Conservation (phyloP, 2,329 filamentous ascomycete genomes). For the Alternaria metachromatica region DNA sequence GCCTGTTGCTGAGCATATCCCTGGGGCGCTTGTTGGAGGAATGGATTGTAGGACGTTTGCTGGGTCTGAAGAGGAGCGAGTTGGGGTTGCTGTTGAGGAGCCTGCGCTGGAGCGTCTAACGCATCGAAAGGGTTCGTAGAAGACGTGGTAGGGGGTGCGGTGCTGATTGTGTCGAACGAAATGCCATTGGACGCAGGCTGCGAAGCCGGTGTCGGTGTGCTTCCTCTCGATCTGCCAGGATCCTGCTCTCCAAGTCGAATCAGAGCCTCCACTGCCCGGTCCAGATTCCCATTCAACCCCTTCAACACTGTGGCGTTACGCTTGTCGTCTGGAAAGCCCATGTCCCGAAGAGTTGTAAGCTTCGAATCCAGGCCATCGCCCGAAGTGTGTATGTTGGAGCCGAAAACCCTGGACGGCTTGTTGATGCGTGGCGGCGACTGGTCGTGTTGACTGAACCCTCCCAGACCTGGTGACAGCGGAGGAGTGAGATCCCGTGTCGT, state of each 20-base stretch:
- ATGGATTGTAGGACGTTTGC: slow-evolving; percentile 69
- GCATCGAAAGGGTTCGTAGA: slow-evolving; percentile 55
- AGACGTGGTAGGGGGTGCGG: slow-evolving; percentile 28
- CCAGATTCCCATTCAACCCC: slow-evolving; percentile 82
- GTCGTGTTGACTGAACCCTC: slow-evolving; percentile 38
- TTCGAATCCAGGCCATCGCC: slow-evolving; percentile 75
- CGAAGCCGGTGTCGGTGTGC: slow-evolving; percentile 54
- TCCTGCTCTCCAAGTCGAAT: slow-evolving; percentile 76
- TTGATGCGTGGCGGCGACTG: slow-evolving; percentile 56
- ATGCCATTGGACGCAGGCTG: slow-evolving; percentile 58
- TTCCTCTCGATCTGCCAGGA: slow-evolving; percentile 51
- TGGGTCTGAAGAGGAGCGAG: slow-evolving; percentile 39
- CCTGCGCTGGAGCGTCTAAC: slow-evolving; percentile 41
- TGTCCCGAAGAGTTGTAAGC: slow-evolving; percentile 77
- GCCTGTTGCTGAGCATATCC: slow-evolving; percentile 33
- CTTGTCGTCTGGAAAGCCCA: slow-evolving; percentile 88
- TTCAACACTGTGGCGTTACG: slow-evolving; percentile 83
- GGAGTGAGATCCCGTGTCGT: slow-evolving; percentile 67
- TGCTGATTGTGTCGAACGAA: slow-evolving; percentile 49
- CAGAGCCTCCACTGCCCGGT: slow-evolving; percentile 84
- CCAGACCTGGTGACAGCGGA: slow-evolving; percentile 42
- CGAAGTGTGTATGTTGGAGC: slow-evolving; percentile 65
- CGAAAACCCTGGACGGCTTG: slow-evolving; percentile 72
- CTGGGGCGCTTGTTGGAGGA: slow-evolving; percentile 57
- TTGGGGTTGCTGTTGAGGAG: slow-evolving; percentile 38